Conservation (phyloP, 768 basidiomycete genomes). For the Termitomyces sp. region DNA sequence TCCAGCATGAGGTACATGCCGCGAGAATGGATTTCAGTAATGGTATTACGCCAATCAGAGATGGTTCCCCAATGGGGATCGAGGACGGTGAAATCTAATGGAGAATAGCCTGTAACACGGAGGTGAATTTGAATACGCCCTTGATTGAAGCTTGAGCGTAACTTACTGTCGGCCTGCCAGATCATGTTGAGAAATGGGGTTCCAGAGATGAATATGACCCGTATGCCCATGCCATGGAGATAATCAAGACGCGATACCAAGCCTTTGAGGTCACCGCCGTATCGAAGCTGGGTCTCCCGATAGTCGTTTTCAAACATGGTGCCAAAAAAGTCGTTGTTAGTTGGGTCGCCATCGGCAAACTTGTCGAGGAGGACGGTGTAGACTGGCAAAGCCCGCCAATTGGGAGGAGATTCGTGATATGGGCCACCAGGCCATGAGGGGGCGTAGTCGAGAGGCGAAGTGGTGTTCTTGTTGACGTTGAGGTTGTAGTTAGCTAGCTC, state of each 20-base stretch:
- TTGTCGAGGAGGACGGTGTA: constrained; percentile 89
- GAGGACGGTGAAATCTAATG: constrained; percentile 82
- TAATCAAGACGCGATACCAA: constrained; percentile 75
- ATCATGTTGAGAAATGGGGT: constrained; percentile 93
- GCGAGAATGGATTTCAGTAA: constrained; percentile 71
- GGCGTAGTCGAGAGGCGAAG: constrained; percentile 58
- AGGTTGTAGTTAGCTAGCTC: constrained; percentile 71
- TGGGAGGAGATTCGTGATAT: constrained; percentile 74
- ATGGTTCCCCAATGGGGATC: constrained; percentile 93
- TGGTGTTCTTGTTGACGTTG: constrained; percentile 70
- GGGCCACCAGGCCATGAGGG: constrained; percentile 53
- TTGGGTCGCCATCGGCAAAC: constrained; percentile 89
- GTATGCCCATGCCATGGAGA: constrained; percentile 82
- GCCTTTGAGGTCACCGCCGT: constrained; percentile 85
- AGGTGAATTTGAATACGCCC: constrained; percentile 2
- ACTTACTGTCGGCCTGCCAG: constrained; percentile 95
- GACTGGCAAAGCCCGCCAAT: constrained; percentile 80
- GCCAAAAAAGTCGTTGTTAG: constrained; percentile 86
- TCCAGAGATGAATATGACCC: constrained; percentile 84
- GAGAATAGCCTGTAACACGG: constrained; percentile 69
- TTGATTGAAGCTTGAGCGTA: not conserved
- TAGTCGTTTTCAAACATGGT: constrained; percentile 80
- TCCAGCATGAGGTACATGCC: constrained; percentile 93
- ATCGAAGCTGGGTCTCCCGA: constrained; percentile 84
- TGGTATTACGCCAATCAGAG: constrained; percentile 68